Evolutionary conservation across 371 early-diverging fungal genomes (phyloP), one percentile per base, ranked within the genome.

Genomic region (Lichtheimia ramosa): DNA sequence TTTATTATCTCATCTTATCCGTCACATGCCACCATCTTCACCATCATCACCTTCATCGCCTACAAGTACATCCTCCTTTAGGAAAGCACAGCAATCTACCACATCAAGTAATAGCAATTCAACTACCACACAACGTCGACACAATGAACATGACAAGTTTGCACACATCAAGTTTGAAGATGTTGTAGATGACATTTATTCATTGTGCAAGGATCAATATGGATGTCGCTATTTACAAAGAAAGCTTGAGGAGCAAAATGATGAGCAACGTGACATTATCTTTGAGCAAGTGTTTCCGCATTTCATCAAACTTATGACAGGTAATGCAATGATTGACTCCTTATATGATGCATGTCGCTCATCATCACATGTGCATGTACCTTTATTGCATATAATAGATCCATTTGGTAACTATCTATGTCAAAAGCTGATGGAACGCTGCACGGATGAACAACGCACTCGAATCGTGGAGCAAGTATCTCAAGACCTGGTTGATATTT

Each of bases 321-420:
- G 87, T 87, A 69, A 46, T 18, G 46, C 46, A 46, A 46, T 18
- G 43, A 3, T 46, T 46, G 46, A 21, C 21, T 16, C 18, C 46
- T 2, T 42, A 18, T 21, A 54, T 12, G 10, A 54, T 12, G 10
- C 12, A 16, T 40, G 34, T 8, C 34, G 34, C 34, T 34, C 34
- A 34, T 34, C 34, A 34, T 10, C 34, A 10, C 34, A 34, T 34
- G 34, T 34, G 34, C 34, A 34, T 34, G 10, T 28, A 49, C 24
- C 3, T 14, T 6, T 24, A 23, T 16, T 10, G 1, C 20, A n/a
- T 46, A 46, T n/a, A 53, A 15, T 48, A 82, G 94, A 95, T 69
- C 92, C 94, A 10, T 95, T 95, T 79, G 96, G 95, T 54, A 95
- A 95, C 65, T 95, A 95, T 62, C 75, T 95, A 24, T 93, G 94